phyloP scores from a whole-genome alignment of 106 monocot genomes.

The Posidonia australis region DNA sequence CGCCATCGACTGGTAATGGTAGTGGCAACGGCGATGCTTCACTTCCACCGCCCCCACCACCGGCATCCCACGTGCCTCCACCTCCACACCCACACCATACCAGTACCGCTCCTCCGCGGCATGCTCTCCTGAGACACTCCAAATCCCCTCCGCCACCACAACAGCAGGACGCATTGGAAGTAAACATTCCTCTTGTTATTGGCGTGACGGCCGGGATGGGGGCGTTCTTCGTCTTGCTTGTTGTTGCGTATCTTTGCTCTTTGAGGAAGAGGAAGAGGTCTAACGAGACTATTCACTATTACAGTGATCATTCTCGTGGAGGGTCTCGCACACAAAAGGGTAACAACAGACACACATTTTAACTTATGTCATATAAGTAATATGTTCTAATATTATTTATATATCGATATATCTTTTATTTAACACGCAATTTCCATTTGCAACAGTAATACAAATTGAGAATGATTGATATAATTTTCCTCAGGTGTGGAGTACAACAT shows the following conservation, averaged over 20 bases:
- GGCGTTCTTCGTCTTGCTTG: slow-evolving; percentile 27
- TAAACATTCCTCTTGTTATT: slow-evolving; percentile 20
- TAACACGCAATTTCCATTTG: too few relatives aligned
- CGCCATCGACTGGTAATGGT: background rate
- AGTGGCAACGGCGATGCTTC: too few relatives aligned
- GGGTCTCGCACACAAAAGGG: slow-evolving; percentile 6
- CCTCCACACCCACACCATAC: slow-evolving; percentile 8
- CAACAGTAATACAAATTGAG: too few relatives aligned
- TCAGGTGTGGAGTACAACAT: slow-evolving; percentile 20
- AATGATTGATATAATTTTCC: too few relatives aligned
- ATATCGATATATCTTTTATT: too few relatives aligned
- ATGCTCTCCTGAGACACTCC: background rate
- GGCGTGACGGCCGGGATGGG: slow-evolving; percentile 34
- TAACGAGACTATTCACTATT: slow-evolving; percentile 33
- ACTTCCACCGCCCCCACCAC: background rate
- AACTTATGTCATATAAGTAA: background rate
- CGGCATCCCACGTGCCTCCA: background rate
- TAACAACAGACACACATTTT: background rate
- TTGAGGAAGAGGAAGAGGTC: slow-evolving; percentile 43
- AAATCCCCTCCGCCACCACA: slow-evolving; percentile 1
- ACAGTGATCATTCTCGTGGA: slow-evolving; percentile 30
- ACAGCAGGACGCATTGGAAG: background rate
- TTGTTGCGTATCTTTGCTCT: slow-evolving; percentile 34
- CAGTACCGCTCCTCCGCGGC: background rate
- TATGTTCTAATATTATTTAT: too few relatives aligned